Base-by-base conservation (phyloP, 2,329 filamentous ascomycete genomes). In the Aspergillus flavus region DNA sequence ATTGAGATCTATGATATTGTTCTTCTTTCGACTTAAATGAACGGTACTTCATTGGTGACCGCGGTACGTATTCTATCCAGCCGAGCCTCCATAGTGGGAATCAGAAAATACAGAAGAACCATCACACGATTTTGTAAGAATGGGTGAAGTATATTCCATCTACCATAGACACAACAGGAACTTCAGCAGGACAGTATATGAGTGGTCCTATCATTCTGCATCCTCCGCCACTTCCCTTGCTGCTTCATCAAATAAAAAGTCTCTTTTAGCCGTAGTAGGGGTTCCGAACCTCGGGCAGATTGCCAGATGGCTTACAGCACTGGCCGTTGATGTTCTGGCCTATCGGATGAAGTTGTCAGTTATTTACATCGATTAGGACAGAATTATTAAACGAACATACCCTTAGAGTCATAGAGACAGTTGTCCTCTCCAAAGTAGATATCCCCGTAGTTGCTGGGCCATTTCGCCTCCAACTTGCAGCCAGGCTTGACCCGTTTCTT, bases 71-170 rank as follows among this genome's bases (percentile, higher is more conserved):
- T 12, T 34, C 32, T 12, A 34, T 34, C 32, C 11, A 12, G 32
- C 3, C 3, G 32, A 28, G 26, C 26, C 26, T 34, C 32, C 10
- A 34, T 34, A 3, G 10, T 32, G 32, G 4, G 11, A 34, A 12
- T 10, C 10, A 12, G 0, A 12, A 34, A 4, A 0, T 0, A 12
- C 4, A 1, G 11, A 5, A 34, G 1, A 34, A 34, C 12, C 0
- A 34, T 34, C 1, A 36, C 14, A 5, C 6, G 14, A 2, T 36
- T 41, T 19, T 19, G 9, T 41, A 6, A 41, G 3, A 6, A 41
- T n/a, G 6, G 14, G 9, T 41, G 7, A n/a, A 36, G 14, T 41
- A 1, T 41, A 41, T 19, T n/a, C 2, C 6, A 41, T 41, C n/a
- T n/a, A 19, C 7, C 39, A 19, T 41, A n/a, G 3, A 46, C 7